phyloP scores from a whole-genome alignment of 768 basidiomycete genomes.

The Lactarius pseudohatsudake region DNA sequence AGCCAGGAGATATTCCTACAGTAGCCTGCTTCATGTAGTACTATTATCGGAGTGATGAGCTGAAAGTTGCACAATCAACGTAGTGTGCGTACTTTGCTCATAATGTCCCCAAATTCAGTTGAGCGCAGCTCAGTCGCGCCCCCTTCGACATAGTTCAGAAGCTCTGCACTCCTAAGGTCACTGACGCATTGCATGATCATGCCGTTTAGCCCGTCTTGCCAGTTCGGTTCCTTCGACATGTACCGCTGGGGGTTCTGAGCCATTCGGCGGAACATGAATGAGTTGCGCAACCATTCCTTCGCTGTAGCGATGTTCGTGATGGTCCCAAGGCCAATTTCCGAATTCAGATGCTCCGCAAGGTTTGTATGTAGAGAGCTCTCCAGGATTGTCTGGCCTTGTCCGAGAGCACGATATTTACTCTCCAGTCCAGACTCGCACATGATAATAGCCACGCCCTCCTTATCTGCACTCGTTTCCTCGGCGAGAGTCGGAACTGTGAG shows the following conservation, averaged over 20 bases:
- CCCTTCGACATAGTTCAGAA: slow-evolving; percentile 50
- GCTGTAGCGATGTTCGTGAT: slow-evolving; percentile 70
- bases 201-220: slow-evolving; percentile 70
- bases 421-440: slow-evolving; percentile 75
- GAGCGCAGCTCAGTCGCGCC: slow-evolving; percentile 47
- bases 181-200: slow-evolving; percentile 67
- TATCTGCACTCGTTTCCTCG: slow-evolving; percentile 49
- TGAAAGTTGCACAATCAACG: background rate
- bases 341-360: slow-evolving; percentile 89
- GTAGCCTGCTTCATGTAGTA: slow-evolving; percentile 13
- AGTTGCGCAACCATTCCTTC: slow-evolving; percentile 77
- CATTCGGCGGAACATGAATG: slow-evolving; percentile 87
- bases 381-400: slow-evolving; percentile 70
- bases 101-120: slow-evolving; percentile 81
- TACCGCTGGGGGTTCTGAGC: slow-evolving; percentile 83
- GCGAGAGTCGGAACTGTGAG: background rate
- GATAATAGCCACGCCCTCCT: slow-evolving; percentile 80
- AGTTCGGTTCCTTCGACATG: slow-evolving; percentile 55
- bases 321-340: slow-evolving; percentile 86
- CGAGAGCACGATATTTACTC: slow-evolving; percentile 66
- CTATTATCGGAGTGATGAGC: slow-evolving; percentile 43
- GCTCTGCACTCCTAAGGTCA: slow-evolving; percentile 57
- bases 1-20: slow-evolving; percentile 11
- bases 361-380: slow-evolving; percentile 85
- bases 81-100: slow-evolving; percentile 66